A percentile compares a stretch with the other conserved stretches of the same genome.
These are phyloP conservation scores for Amaranthus tricolor DNA, from an alignment of 179 eudicot genomes.

Conservation along the genomic window DNA sequence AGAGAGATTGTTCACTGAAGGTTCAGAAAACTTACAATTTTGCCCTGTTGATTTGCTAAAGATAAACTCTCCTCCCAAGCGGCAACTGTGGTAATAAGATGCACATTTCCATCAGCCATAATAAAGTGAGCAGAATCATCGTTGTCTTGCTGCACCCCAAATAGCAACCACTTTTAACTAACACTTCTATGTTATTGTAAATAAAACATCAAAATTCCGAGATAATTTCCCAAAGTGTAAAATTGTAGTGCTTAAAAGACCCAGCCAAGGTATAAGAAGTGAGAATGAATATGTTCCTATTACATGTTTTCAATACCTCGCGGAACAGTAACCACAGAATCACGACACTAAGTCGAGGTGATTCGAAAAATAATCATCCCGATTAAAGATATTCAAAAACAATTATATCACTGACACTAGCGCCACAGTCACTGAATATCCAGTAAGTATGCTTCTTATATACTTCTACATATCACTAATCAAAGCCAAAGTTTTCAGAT, in stretches of 20 bases:
- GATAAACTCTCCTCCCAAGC: conserved; percentile 77
- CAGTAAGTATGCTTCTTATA: no score
- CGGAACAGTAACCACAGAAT: neutral
- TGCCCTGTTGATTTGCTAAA: conserved; percentile 71
- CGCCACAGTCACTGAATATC: neutral
- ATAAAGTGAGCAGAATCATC: conserved; percentile 61
- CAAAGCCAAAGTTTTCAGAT: no score
- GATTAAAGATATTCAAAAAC: neutral
- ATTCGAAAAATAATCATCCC: neutral
- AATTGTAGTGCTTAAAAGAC: neutral
- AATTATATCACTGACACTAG: neutral
- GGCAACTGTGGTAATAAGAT: conserved; percentile 71
- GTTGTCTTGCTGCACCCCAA: conserved; percentile 35
- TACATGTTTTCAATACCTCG: neutral
- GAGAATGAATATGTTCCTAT: neutral
- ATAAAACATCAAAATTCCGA: neutral
- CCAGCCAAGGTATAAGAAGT: neutral
- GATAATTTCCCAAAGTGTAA: neutral
- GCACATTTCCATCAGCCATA: conserved; percentile 86
- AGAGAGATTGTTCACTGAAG: neutral
- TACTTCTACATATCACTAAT: no score
- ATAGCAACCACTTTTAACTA: conserved; percentile 14
- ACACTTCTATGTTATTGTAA: conserved; percentile 14
- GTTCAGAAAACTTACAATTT: conserved; percentile 59
- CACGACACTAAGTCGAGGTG: neutral